These are phyloP conservation scores for Aspergillus intermedius DNA, from an alignment of 2,329 filamentous ascomycete species.

Conservation along the genomic window DNA sequence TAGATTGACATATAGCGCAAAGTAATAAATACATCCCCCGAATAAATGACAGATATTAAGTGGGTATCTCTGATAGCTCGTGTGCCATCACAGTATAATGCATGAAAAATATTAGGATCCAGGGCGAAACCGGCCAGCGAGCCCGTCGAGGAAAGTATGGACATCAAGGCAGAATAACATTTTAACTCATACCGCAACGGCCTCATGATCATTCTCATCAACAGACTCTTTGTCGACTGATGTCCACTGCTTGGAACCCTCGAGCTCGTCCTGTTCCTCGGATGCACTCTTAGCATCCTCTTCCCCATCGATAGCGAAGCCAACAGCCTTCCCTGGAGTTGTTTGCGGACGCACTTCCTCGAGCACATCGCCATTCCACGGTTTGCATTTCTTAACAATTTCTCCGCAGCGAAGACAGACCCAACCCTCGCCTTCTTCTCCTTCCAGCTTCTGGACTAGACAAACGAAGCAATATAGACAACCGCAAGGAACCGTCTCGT, in stretches of 20 bases:
- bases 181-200: neutral
- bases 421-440: constrained; percentile 93
- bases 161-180: neutral
- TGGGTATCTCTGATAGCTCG: constrained; percentile 2
- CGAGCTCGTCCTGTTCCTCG: constrained; percentile 21
- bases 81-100: neutral
- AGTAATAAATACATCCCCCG: too few relatives aligned
- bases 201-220: neutral
- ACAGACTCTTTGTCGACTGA: constrained; percentile 26
- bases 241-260: constrained; percentile 34
- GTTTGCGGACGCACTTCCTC: constrained; percentile 31
- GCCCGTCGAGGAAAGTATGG: neutral
- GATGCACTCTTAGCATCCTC: constrained; percentile 6
- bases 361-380: constrained; percentile 87
- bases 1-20: too few relatives aligned
- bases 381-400: constrained; percentile 73
- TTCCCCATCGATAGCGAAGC: constrained; percentile 31
- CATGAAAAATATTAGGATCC: neutral
- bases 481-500: constrained; percentile 80
- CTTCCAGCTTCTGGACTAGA: constrained; percentile 79
- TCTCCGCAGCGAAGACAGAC: constrained; percentile 83
- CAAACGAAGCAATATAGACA: constrained; percentile 97
- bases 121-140: too few relatives aligned
- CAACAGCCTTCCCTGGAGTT: constrained; percentile 35
- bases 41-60: neutral